These are phyloP conservation scores for Colletotrichum lindemuthianum DNA, from an alignment of 2,329 filamentous ascomycete genomes.

Conservation along the genomic window DNA sequence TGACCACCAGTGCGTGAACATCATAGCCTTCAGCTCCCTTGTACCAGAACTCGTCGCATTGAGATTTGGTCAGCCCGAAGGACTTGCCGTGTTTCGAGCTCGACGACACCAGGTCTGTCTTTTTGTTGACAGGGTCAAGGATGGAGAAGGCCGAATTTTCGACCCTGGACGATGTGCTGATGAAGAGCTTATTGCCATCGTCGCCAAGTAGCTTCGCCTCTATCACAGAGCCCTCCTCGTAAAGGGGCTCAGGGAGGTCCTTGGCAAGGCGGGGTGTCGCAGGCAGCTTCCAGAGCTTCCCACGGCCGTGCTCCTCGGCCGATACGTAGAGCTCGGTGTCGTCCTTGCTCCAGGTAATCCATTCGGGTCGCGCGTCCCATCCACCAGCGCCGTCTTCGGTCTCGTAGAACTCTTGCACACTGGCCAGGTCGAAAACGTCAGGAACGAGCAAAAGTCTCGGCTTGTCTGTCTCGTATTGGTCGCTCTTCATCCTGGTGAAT, in stretches of 20 bases:
- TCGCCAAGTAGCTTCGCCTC: conserved; percentile 63
- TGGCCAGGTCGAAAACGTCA: conserved; percentile 66
- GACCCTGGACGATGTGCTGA: conserved; percentile 74
- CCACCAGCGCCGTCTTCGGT: conserved; percentile 70
- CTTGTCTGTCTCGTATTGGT: conserved; percentile 85
- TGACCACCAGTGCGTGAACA: conserved; percentile 77
- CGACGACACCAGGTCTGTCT: conserved; percentile 65
- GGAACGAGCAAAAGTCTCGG: conserved; percentile 73
- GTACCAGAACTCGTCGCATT: conserved; percentile 77
- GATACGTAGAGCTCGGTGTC: conserved; percentile 75
- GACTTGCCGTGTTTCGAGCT: conserved; percentile 71
- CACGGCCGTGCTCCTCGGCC: conserved; percentile 75
- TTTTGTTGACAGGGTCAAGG: conserved; percentile 57
- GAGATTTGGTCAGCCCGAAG: conserved; percentile 71
- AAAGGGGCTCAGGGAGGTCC: conserved; percentile 60
- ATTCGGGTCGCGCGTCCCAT: conserved; percentile 69
- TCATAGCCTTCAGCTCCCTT: conserved; percentile 68
- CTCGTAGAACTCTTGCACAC: conserved; percentile 70
- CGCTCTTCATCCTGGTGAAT: conserved; percentile 81
- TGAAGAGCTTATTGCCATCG: conserved; percentile 61
- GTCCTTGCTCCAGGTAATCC: conserved; percentile 66
- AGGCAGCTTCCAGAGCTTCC: conserved; percentile 70
- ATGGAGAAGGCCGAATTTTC: conserved; percentile 78
- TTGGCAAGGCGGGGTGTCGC: conserved; percentile 61
- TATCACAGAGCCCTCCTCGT: conserved; percentile 63